Evolutionary conservation across 2,329 filamentous ascomycete species (phyloP).

Genomic region (Fusarium fujikuroi): DNA sequence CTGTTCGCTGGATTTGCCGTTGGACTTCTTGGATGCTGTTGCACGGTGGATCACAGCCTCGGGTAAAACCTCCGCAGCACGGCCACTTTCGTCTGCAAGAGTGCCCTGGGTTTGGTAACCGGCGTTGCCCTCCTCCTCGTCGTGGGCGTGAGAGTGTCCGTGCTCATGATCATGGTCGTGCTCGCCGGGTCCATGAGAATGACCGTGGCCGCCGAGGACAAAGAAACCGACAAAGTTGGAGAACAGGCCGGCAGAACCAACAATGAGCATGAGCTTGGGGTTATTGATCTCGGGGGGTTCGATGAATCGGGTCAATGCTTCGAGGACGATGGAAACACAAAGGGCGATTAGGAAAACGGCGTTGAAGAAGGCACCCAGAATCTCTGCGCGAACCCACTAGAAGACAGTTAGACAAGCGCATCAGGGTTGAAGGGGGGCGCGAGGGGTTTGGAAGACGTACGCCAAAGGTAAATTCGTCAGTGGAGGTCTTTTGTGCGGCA

Average conservation of each 20-base stretch:
- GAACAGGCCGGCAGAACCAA: constrained; percentile 84
- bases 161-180: constrained; percentile 57
- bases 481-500: constrained; percentile 84
- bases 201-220: constrained; percentile 92
- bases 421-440: not conserved
- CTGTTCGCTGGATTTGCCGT: constrained; percentile 51
- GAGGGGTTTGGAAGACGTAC: constrained; percentile 61
- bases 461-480: constrained; percentile 94
- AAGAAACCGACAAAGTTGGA: constrained; percentile 92
- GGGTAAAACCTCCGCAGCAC: constrained; percentile 70
- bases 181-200: constrained; percentile 75
- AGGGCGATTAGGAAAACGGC: constrained; percentile 97
- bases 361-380: constrained; percentile 94
- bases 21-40: constrained; percentile 42
- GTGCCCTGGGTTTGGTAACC: constrained; percentile 52
- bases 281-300: constrained; percentile 89
- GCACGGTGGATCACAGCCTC: constrained; percentile 68
- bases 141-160: constrained; percentile 51
- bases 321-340: constrained; percentile 95
- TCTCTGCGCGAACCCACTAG: constrained; percentile 96
- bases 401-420: constrained; percentile 35
- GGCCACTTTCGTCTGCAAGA: constrained; percentile 67
- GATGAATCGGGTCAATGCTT: constrained; percentile 91
- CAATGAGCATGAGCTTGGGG: constrained; percentile 87
- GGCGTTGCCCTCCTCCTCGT: constrained; percentile 64